Conservation (phyloP, 1,139 yeast species). For the Candida sojae region DNA sequence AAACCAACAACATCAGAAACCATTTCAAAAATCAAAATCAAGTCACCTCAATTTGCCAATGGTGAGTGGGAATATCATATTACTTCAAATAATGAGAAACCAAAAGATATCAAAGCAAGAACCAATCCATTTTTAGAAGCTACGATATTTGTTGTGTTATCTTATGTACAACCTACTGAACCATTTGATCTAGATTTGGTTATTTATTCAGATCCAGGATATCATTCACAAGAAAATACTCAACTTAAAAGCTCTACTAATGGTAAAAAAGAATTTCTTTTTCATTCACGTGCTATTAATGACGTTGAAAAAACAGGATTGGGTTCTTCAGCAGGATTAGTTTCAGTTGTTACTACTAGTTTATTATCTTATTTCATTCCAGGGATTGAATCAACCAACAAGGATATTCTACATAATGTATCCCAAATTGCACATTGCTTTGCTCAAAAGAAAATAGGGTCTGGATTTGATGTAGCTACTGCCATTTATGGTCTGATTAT, state of each 20-base stretch:
- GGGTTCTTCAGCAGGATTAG: conserved; percentile 95
- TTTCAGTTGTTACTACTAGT: conserved; percentile 76
- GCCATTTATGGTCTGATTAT: conserved; percentile 90
- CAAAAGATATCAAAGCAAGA: conserved; percentile 21
- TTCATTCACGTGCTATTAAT: conserved; percentile 60
- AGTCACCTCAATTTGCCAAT: conserved; percentile 77
- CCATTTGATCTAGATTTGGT: conserved; percentile 48
- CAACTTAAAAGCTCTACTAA: conserved; percentile 28
- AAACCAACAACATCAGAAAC: conserved; percentile 12
- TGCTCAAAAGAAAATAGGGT: conserved; percentile 94
- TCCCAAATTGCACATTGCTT: conserved; percentile 89
- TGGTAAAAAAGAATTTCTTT: conserved; percentile 50
- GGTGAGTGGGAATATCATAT: conserved; percentile 69
- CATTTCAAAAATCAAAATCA: conserved; percentile 40
- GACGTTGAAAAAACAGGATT: conserved; percentile 91
- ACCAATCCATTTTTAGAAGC: conserved; percentile 78
- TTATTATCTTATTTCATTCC: conserved; percentile 50
- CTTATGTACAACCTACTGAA: conserved; percentile 44
- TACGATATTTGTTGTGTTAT: conserved; percentile 55
- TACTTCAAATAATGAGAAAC: conserved; percentile 7
- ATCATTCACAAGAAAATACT: conserved; percentile 73
- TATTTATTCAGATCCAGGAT: conserved; percentile 84
- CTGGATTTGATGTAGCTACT: conserved; percentile 96
- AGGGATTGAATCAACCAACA: conserved; percentile 13
- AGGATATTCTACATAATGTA: conserved; percentile 66